Evolutionary conservation across 192 early-diverging fungal genomes (phyloP), one percentile per base, ranked within the genome.

Genomic region (Coemansia sp.): DNA sequence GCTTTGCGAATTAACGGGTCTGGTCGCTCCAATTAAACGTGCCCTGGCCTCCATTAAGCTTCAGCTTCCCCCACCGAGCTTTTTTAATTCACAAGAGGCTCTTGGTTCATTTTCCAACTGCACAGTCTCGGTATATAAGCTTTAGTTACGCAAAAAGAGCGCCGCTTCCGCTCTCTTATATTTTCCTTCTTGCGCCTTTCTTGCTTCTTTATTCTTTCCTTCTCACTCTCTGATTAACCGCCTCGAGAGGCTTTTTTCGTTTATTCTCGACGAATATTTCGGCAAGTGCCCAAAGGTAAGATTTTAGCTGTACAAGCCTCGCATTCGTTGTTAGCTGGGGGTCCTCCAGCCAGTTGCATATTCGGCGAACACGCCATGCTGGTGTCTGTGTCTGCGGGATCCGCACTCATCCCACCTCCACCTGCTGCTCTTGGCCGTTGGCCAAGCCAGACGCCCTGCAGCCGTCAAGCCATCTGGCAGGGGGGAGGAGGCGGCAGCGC

Each of bases 1-100:
- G 47, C 47, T 32, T 50, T 50, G 47, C 29, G 29, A 31, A 50
- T 20, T 32, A 32, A 32, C 28, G 30, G 31, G 47, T 32, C 47
- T 50, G 47, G 47, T 32, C 47, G 47, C 47, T 50, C 47, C 47
- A 50, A 50, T 50, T 50, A 50, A 22, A 50, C 17, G 47, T 34
- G 28, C 23, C 47, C 19, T 32, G 47, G 27, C 29, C 30, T 32
- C 20, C 34, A 45, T 26, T 45, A 45, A 26, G 43, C 43, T 45
- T 45, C 11, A 14, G 15, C 19, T 17, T 39, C 38, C 38, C 38
- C 38, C 19, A 39, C 38, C 38, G n/a, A 39, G 38, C 14, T 39
- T 39, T 39, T 39, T 6, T 14, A 39, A 17, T 17, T 17, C 38
- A 17, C 15, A 39, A 39, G 38, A 39, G 19, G 15, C 38, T 14